phyloP scores from a whole-genome alignment of 78 protist genomes.

The Planoprotostelium fungivorum region DNA sequence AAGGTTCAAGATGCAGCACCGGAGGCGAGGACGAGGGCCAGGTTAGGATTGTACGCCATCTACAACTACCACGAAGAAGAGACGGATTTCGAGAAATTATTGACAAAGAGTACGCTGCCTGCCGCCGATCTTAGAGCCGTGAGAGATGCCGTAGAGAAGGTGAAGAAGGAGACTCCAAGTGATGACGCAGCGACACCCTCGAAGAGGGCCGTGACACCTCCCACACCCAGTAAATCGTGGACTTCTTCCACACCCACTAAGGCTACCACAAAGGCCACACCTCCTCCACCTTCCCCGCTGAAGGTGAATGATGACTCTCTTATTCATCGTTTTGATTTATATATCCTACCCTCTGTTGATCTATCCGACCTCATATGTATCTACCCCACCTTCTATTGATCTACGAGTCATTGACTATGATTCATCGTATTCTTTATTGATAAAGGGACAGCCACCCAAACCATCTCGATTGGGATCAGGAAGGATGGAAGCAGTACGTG shows the following conservation, averaged over 20 bases:
- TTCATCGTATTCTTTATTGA: too few relatives aligned
- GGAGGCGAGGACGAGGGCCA: background rate
- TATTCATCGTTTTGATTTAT: too few relatives aligned
- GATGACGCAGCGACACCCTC: too few relatives aligned
- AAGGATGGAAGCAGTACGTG: too few relatives aligned
- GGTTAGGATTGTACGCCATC: background rate
- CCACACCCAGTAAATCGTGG: too few relatives aligned
- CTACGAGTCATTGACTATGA: too few relatives aligned
- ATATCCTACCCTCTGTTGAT: too few relatives aligned
- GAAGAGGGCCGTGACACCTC: too few relatives aligned
- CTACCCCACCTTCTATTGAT: too few relatives aligned
- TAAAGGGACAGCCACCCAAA: too few relatives aligned
- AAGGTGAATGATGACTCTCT: background rate
- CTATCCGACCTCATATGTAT: too few relatives aligned
- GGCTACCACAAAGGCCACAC: background rate
- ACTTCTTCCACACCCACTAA: background rate
- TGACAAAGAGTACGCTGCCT: background rate
- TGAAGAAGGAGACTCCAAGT: background rate
- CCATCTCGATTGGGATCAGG: too few relatives aligned
- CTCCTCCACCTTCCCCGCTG: background rate
- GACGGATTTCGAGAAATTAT: background rate
- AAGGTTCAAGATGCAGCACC: background rate
- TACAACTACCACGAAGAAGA: background rate
- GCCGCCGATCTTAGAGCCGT: background rate
- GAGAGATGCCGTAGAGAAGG: background rate